Evolutionary conservation across 495 filamentous ascomycete genomes (phyloP).

Genomic region (Pyrenula massariospora): DNA sequence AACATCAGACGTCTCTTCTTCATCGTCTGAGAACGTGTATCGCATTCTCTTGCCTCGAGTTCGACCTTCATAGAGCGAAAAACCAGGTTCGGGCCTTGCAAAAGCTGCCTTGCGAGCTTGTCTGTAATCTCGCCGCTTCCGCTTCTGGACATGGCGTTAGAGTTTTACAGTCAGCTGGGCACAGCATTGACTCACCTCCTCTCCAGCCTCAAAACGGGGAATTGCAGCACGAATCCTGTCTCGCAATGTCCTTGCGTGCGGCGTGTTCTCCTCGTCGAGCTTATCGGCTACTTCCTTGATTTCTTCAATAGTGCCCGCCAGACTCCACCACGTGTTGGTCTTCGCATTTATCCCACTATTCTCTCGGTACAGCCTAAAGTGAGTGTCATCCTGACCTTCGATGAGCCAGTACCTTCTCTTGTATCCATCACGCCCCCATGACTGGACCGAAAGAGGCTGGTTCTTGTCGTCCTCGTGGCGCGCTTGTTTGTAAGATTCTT

Average conservation of each 20-base stretch:
- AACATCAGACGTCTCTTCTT: conserved; percentile 59
- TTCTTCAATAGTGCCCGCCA: conserved; percentile 85
- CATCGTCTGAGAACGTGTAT: conserved; percentile 91
- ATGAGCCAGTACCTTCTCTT: conserved; percentile 89
- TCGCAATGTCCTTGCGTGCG: conserved; percentile 63
- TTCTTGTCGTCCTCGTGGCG: conserved; percentile 89
- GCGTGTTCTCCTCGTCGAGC: conserved; percentile 65
- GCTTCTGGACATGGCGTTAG: conserved; percentile 52
- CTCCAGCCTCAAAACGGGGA: conserved; percentile 87
- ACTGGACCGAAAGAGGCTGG: conserved; percentile 83
- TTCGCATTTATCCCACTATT: conserved; percentile 64
- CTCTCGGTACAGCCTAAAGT: conserved; percentile 90
- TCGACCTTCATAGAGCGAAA: conserved; percentile 90
- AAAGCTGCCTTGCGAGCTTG: conserved; percentile 78
- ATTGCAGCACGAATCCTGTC: conserved; percentile 70
- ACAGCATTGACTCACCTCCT: conserved; percentile 50
- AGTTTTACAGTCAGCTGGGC: background rate
- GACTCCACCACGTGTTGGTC: conserved; percentile 77
- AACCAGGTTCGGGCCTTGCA: conserved; percentile 74
- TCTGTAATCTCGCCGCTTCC: conserved; percentile 84
- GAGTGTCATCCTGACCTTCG: conserved; percentile 87
- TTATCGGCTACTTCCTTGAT: conserved; percentile 61
- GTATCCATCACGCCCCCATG: conserved; percentile 85
- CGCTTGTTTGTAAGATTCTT: conserved; percentile 78
- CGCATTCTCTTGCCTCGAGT: conserved; percentile 91